Percentiles rank a stretch among this genome's conserved stretches.
phyloP scores from a whole-genome alignment of 148 eudicot species.

The Cornus controversa region DNA sequence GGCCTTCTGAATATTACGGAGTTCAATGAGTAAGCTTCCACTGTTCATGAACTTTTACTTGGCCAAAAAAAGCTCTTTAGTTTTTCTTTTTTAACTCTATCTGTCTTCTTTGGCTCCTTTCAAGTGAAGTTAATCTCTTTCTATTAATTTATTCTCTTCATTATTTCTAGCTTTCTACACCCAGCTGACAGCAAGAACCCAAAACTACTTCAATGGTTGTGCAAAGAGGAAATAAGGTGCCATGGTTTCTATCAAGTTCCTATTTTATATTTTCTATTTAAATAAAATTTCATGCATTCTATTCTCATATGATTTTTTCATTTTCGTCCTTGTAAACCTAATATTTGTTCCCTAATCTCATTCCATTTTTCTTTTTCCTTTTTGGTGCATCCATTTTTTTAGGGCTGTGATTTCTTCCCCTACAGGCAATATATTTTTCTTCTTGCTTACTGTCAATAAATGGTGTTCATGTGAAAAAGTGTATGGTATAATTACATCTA shows the following conservation, averaged over 20 bases:
- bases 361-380: neutral
- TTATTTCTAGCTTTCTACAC: conserved; percentile 71
- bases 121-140: conserved; percentile 4
- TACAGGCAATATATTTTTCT: neutral
- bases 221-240: conserved; percentile 94
- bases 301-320: neutral
- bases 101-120: neutral
- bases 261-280: neutral
- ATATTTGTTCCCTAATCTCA: neutral
- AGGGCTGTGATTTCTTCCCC: neutral
- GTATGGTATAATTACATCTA: neutral
- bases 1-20: conserved; percentile 84
- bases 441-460: neutral
- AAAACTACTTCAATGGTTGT: conserved; percentile 79
- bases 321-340: neutral
- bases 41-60: conserved; percentile 7
- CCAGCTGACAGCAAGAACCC: conserved; percentile 88
- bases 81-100: neutral
- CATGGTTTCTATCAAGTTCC: neutral
- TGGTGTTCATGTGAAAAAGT: neutral
- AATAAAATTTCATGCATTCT: neutral
- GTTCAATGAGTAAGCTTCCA: conserved; percentile 83
- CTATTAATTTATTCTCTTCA: conserved; percentile 9
- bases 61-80: neutral
- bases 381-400: neutral